phyloP scores from a whole-genome alignment of 2,329 filamentous ascomycete species.

The Fusarium neocosmosporiellum region DNA sequence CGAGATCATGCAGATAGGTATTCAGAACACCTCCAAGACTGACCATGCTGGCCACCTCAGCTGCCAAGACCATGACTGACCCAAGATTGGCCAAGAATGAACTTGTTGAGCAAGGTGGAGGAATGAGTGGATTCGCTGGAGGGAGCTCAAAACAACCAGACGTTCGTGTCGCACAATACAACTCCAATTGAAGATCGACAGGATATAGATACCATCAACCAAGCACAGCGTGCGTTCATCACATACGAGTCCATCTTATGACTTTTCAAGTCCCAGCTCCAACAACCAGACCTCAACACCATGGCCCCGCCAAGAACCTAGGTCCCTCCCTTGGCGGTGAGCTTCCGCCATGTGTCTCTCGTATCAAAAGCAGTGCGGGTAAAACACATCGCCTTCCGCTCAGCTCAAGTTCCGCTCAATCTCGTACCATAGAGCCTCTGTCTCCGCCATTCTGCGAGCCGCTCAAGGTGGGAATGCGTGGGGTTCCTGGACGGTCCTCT shows the following conservation, averaged over 20 bases:
- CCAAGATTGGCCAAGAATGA: neutral
- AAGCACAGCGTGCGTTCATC: neutral
- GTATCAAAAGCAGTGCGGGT: conserved; percentile 1
- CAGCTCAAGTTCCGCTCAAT: conserved; percentile 6
- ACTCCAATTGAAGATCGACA: neutral
- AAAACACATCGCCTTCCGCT: conserved; percentile 9
- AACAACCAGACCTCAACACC: neutral
- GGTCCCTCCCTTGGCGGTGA: conserved; percentile 4
- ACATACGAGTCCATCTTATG: neutral
- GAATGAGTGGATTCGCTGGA: neutral
- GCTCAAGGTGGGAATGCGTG: conserved; percentile 25
- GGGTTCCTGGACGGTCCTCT: conserved; percentile 26
- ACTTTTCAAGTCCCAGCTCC: neutral
- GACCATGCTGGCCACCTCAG: neutral
- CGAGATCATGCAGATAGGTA: neutral
- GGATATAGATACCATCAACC: neutral
- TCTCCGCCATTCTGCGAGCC: conserved; percentile 20
- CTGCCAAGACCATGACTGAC: neutral
- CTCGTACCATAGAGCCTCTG: conserved; percentile 32
- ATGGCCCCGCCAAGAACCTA: neutral
- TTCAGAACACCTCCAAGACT: neutral
- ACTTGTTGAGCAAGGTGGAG: neutral
- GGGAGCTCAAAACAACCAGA: neutral
- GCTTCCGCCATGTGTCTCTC: neutral
- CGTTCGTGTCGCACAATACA: neutral